Evolutionary conservation across 108 stramenopile species (phyloP).

Genomic region (Mediolabrus comicus): DNA sequence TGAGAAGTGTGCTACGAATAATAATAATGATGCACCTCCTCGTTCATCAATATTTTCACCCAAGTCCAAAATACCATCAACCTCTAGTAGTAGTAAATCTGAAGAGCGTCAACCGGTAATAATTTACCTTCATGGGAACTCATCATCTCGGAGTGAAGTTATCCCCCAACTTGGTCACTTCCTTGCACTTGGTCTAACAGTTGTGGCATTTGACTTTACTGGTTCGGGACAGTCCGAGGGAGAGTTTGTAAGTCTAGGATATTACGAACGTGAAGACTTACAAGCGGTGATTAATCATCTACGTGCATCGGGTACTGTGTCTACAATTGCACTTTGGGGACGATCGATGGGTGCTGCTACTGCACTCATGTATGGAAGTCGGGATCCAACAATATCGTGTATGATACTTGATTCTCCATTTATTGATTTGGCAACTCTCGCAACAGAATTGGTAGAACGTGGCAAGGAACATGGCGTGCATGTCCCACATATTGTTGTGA

Average conservation of each 20-base stretch:
- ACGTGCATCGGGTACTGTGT: conserved; percentile 45
- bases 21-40: not conserved
- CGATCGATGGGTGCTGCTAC: conserved; percentile 90
- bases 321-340: conserved; percentile 82
- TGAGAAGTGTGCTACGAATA: too few species aligned
- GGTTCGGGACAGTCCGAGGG: conserved; percentile 78
- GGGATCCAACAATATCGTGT: conserved; percentile 65
- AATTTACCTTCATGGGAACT: conserved; percentile 96
- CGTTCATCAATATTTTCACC: not conserved
- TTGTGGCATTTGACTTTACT: conserved; percentile 82
- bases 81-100: not conserved
- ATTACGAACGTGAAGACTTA: conserved; percentile 81
- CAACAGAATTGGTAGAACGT: conserved; percentile 73
- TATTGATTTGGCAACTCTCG: conserved; percentile 61
- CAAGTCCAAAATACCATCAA: not conserved
- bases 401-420: conserved; percentile 86
- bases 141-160: conserved; percentile 85
- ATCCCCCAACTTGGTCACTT: conserved; percentile 87
- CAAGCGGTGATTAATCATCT: conserved; percentile 51
- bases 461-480: conserved; percentile 53
- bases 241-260: conserved; percentile 78
- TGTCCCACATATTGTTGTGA: conserved; percentile 37
- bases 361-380: conserved; percentile 76
- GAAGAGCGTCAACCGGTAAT: conserved; percentile 55
- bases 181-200: conserved; percentile 64